These are phyloP conservation scores for Fusarium sp. DNA, from an alignment of 2,329 filamentous ascomycete species.

Conservation along the genomic window DNA sequence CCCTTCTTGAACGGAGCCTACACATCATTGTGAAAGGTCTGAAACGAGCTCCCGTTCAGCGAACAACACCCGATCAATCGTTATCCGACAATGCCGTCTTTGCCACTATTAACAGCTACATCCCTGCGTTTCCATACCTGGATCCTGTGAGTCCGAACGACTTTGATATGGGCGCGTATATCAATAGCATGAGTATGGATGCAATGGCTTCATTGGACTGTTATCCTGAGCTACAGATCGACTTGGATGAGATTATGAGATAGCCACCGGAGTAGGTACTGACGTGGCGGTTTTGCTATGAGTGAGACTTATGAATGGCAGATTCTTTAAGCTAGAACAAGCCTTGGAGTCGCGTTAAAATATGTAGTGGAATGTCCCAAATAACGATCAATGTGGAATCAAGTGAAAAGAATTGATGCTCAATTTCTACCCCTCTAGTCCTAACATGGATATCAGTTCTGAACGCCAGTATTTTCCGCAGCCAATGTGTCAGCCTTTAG, in stretches of 20 bases:
- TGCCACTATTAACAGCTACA: conserved; percentile 1
- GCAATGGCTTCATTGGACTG: conserved; percentile 6
- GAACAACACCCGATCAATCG: background rate
- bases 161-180: conserved; percentile 8
- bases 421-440: no score
- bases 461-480: conserved; percentile 2
- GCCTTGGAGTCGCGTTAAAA: no score
- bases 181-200: conserved; percentile 12
- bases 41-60: background rate
- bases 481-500: conserved; percentile 6
- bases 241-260: conserved; percentile 10
- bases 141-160: conserved; percentile 3
- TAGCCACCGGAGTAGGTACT: background rate
- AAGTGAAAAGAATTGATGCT: no score
- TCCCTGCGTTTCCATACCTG: conserved; percentile 6
- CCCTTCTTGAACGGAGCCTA: background rate
- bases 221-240: conserved; percentile 10
- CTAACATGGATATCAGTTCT: background rate
- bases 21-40: conserved; percentile 15
- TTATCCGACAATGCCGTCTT: background rate
- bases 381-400: no score
- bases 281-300: no score
- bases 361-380: no score
- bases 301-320: no score
- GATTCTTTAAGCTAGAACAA: no score